Percentiles rank a stretch among this genome's conserved stretches.
Conservation (phyloP, 257 asterid species). For the Sherardia arvensis region DNA sequence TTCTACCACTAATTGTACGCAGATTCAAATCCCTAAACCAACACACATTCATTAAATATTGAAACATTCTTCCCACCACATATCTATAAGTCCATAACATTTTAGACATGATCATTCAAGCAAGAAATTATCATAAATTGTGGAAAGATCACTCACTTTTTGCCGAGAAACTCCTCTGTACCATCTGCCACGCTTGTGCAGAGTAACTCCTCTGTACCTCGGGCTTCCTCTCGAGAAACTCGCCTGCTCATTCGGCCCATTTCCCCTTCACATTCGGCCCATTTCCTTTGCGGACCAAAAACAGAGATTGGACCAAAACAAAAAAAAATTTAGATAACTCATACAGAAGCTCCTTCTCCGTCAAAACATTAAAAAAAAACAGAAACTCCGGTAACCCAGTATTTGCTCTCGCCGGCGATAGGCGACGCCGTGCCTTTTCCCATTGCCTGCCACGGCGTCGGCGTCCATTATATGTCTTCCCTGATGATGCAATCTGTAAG, state of each 20-base stretch:
- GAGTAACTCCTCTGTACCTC: conserved; percentile 84
- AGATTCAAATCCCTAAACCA: conserved; percentile 10
- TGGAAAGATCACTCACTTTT: conserved; percentile 42
- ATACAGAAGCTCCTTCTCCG: no score
- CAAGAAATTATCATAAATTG: neutral
- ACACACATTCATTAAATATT: neutral
- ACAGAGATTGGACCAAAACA: no score
- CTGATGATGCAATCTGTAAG: conserved; percentile 13
- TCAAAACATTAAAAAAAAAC: no score
- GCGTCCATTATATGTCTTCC: neutral
- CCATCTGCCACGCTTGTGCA: conserved; percentile 96
- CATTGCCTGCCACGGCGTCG: conserved; percentile 5
- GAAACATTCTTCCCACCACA: conserved; percentile 6
- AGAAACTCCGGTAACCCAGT: no score
- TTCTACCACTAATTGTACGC: neutral
- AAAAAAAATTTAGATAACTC: no score
- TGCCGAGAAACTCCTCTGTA: conserved; percentile 83
- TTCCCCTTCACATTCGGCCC: no score
- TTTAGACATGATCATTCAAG: no score
- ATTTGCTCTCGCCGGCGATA: neutral
- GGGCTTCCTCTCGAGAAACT: conserved; percentile 95
- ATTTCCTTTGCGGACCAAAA: no score
- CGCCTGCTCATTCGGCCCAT: no score
- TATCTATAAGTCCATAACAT: neutral
- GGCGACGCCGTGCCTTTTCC: neutral